Evolutionary conservation across 192 early-diverging fungal species (phyloP).

Genomic region (Backusella circina): DNA sequence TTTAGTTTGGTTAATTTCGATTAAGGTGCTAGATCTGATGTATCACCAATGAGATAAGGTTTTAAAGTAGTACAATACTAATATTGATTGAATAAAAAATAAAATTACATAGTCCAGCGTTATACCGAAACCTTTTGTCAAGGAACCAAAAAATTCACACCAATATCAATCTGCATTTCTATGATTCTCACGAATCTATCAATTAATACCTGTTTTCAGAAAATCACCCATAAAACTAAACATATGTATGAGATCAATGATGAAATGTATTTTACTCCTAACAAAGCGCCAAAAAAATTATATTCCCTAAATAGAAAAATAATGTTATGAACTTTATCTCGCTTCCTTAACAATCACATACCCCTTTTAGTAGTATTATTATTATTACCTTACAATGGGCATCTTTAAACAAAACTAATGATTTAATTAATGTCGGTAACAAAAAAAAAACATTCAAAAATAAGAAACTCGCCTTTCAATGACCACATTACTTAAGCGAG

Average conservation of each 20-base stretch:
- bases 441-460: neutral
- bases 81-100: neutral
- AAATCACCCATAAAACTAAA: neutral
- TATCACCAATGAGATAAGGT: slow-evolving; percentile 1
- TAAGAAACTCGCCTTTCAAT: neutral
- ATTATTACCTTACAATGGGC: neutral
- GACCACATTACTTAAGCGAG: neutral
- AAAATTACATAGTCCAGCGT: neutral
- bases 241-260: neutral
- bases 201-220: neutral
- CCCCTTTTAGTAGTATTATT: neutral
- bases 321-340: neutral
- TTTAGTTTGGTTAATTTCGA: neutral
- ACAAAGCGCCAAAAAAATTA: neutral
- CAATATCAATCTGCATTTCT: neutral
- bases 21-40: neutral
- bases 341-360: neutral
- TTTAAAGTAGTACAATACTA: neutral
- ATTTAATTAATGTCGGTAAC: neutral
- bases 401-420: neutral
- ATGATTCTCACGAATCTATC: neutral
- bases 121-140: neutral
- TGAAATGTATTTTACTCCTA: neutral
- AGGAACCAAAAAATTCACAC: neutral
- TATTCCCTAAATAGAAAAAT: neutral